These are phyloP conservation scores for Wickerhamiella kazuoi DNA, from an alignment of 805 yeast species.

Conservation along the genomic window DNA sequence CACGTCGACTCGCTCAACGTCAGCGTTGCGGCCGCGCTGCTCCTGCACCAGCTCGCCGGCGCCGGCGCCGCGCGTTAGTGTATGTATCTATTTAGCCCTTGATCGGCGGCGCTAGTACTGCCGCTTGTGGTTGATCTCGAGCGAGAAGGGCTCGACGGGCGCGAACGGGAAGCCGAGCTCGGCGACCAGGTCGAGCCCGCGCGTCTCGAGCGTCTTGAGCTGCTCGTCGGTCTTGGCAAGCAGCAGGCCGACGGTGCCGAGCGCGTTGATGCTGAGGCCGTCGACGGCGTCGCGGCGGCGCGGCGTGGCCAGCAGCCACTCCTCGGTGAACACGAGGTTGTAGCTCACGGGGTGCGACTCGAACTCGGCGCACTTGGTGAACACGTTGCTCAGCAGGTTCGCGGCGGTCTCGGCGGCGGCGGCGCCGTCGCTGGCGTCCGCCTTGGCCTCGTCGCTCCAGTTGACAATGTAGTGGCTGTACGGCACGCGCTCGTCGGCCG, in stretches of 20 bases:
- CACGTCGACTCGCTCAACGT: slow-evolving; percentile 68
- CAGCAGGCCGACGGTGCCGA: slow-evolving; percentile 65
- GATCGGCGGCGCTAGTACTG: not conserved
- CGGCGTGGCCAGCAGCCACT: slow-evolving; percentile 80
- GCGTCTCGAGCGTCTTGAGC: slow-evolving; percentile 8
- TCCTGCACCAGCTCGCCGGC: slow-evolving; percentile 27
- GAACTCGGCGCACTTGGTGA: slow-evolving; percentile 38
- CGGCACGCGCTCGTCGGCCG: slow-evolving; percentile 41
- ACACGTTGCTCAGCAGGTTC: slow-evolving; percentile 49
- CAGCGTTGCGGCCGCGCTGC: slow-evolving; percentile 69
- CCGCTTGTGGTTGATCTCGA: not conserved
- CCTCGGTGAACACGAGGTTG: slow-evolving; percentile 63
- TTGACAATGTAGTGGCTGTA: slow-evolving; percentile 75
- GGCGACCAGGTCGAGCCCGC: slow-evolving; percentile 8
- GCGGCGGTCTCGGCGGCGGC: slow-evolving; percentile 44
- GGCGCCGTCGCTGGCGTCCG: slow-evolving; percentile 19
- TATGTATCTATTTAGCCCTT: slow-evolving; percentile 2
- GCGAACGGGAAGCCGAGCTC: slow-evolving; percentile 14
- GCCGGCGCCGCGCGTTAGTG: no score
- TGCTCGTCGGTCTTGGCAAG: slow-evolving; percentile 50
- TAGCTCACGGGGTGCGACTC: slow-evolving; percentile 29
- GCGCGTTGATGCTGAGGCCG: slow-evolving; percentile 52
- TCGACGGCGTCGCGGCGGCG: slow-evolving; percentile 33
- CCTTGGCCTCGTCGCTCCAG: slow-evolving; percentile 23
- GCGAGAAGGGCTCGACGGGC: slow-evolving; percentile 7